Base-by-base conservation (phyloP, 164 flowering plant genomes). In the Umbellularia californica region DNA sequence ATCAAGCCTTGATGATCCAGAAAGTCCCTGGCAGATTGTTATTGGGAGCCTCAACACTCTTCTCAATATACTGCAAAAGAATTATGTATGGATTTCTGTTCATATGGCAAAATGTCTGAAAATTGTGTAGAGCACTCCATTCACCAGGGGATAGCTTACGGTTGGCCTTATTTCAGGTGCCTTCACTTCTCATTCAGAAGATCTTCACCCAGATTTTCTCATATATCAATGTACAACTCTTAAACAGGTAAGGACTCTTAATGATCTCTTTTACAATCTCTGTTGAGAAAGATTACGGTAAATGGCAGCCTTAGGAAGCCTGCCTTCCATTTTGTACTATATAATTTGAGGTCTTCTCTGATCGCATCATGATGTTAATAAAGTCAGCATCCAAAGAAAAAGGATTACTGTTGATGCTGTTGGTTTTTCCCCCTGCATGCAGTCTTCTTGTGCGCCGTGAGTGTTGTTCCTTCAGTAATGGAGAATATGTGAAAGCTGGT, bases 371-470 rank as follows among this genome's bases (percentile, higher is more conserved):
- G 58, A 15, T 24, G 20, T 55, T 55, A 3, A 55, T 55, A 15
- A 6, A 41, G 2, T 41, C 0, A 0, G 11, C 47, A 41, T 41
- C 47, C 47, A 41, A 41, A 41, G 47, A 9, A 41, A 41, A 41
- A 41, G 47, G 11, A 41, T 41, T 41, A 20, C n/a, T 55, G n/a
- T 14, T 66, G 47, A 62, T 20, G 50, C 71, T 15, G 5, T 30
- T 27, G 51, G 52, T 19, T 58, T 75, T 47, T 55, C 60, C 11
- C 47, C 47, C 65, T 28, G 72, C 58, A 33, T 79, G 62, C 86
- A 95, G 99, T 81, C 90, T 95, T 83, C 94, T 95, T 0, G 88
- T 91, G 28, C 89, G 87, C 22, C 88, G 84, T 75, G 97, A 95
- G 81, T 87, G 93, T 76, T 93, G 97, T 82, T 84, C 97, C 67